Evolutionary conservation across 2,329 filamentous ascomycete genomes (phyloP), one percentile per base, ranked within the genome.

Genomic region (Emydomyces testavorans): DNA sequence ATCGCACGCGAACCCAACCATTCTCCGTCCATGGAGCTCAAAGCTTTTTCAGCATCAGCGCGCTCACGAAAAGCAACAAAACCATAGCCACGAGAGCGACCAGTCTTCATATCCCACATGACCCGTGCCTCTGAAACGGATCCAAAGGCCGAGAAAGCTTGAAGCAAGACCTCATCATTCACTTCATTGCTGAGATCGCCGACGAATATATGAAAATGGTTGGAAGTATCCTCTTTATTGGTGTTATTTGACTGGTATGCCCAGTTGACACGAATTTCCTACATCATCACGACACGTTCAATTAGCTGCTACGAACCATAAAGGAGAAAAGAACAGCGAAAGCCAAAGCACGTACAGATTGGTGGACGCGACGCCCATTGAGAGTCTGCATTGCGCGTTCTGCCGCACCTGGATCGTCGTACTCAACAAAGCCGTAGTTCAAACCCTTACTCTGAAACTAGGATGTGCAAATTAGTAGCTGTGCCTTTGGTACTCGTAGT

Each of bases 51-150:
- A 23, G 92, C 92, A 61, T 98, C 92, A 29, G 78, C 72, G 54
- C 90, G 86, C 54, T 98, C 92, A 53, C 90, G 85, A 77, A 94
- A 98, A 42, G 92, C 92, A 57, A 96, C 90, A 63, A 98, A 98
- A 10, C 92, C 92, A 62, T 98, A 98, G 52, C 92, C 92, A 64
- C 92, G 85, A 56, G 92, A 96, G 54, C 92, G 83, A 57, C 92
- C 92, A 29, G 92, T 98, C 77, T 98, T 98, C 92, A 98, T 98
- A 67, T 98, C 92, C 92, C 92, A 98, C 92, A 98, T 98, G 55
- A 98, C 92, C 60, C 92, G 88, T 51, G 92, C 92, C 69, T 98
- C 92, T 2, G 92, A 98, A 41, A 98, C 89, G 10, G 82, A 86
- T 34, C 92, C 92, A 65, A 96, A 98, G 37, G 87, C 87, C 40